Conservation (phyloP, 164 flowering plant genomes). For the Vitis riparia region DNA sequence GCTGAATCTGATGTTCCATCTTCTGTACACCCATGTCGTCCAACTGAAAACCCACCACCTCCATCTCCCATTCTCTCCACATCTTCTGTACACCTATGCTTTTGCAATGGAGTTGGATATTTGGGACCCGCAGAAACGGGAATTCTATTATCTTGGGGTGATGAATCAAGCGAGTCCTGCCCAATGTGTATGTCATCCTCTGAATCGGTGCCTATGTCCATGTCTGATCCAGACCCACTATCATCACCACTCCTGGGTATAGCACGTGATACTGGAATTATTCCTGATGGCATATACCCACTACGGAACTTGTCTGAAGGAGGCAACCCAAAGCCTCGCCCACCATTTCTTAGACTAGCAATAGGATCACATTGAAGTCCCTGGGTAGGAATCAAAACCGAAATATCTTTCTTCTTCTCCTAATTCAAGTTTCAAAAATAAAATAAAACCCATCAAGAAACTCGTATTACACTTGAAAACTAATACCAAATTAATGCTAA, state of each 20-base stretch:
- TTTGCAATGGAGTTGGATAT: constrained; percentile 10
- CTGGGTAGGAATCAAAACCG: not conserved
- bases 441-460: constrained; percentile 1
- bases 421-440: not conserved
- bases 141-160: constrained; percentile 45
- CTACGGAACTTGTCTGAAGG: constrained; percentile 16
- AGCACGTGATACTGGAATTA: constrained; percentile 15
- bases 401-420: constrained; percentile 7
- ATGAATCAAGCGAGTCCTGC: constrained; percentile 44
- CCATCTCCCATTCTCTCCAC: no score
- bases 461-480: not conserved
- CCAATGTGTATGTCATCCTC: constrained; percentile 52
- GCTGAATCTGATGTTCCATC: constrained; percentile 53
- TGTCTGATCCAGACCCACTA: constrained; percentile 55
- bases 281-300: constrained; percentile 25
- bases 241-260: constrained; percentile 16
- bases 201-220: constrained; percentile 48
- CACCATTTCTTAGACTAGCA: not conserved
- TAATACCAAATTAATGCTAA: not conserved
- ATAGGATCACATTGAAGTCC: not conserved
- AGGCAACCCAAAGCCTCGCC: constrained; percentile 18
- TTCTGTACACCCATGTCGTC: constrained; percentile 27
- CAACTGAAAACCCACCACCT: constrained; percentile 24
- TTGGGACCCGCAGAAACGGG: constrained; percentile 20
- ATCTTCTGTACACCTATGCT: constrained; percentile 1